phyloP scores from a whole-genome alignment of 2,329 filamentous ascomycete genomes.

The Celoporthe dispersa region DNA sequence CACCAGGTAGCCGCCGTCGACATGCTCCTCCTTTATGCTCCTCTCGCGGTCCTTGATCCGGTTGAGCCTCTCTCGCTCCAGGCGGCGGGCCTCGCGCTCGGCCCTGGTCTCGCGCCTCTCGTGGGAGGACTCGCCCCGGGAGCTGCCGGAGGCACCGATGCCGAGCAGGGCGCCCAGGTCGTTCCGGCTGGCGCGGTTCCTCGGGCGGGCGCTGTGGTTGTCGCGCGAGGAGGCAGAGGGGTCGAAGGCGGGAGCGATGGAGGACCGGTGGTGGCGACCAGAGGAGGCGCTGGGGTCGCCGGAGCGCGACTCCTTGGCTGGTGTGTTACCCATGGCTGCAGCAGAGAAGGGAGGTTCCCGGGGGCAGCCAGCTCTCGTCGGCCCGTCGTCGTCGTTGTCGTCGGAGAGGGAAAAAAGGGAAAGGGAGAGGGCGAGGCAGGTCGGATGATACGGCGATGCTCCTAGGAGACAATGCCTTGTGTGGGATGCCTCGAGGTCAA shows the following conservation, averaged over 20 bases:
- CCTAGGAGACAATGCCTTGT: slow-evolving; percentile 20
- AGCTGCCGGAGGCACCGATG: slow-evolving; percentile 45
- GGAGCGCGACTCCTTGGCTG: slow-evolving; percentile 41
- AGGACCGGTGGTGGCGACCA: slow-evolving; percentile 33
- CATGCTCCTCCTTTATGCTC: slow-evolving; percentile 88
- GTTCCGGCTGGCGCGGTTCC: slow-evolving; percentile 45
- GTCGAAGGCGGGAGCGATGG: slow-evolving; percentile 30
- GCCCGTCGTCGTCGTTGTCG: not conserved
- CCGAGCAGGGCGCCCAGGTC: slow-evolving; percentile 54
- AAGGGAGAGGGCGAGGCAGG: not conserved
- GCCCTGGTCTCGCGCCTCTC: slow-evolving; percentile 85
- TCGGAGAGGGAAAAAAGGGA: not conserved
- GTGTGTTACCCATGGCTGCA: slow-evolving; percentile 41
- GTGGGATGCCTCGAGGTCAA: slow-evolving; percentile 3
- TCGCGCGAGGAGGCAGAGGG: slow-evolving; percentile 31
- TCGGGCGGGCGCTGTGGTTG: slow-evolving; percentile 31
- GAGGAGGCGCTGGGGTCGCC: slow-evolving; percentile 32
- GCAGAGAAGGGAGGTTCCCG: slow-evolving; percentile 11
- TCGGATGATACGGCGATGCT: slow-evolving; percentile 15
- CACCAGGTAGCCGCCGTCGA: slow-evolving; percentile 93
- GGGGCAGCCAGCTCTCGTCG: slow-evolving; percentile 15
- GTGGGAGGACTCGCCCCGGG: slow-evolving; percentile 48
- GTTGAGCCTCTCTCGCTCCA: slow-evolving; percentile 78
- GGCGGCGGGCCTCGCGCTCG: slow-evolving; percentile 83
- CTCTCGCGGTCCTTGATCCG: slow-evolving; percentile 84